Evolutionary conservation across 495 filamentous ascomycete genomes (phyloP).

Genomic region (Aspergillus avenaceus): DNA sequence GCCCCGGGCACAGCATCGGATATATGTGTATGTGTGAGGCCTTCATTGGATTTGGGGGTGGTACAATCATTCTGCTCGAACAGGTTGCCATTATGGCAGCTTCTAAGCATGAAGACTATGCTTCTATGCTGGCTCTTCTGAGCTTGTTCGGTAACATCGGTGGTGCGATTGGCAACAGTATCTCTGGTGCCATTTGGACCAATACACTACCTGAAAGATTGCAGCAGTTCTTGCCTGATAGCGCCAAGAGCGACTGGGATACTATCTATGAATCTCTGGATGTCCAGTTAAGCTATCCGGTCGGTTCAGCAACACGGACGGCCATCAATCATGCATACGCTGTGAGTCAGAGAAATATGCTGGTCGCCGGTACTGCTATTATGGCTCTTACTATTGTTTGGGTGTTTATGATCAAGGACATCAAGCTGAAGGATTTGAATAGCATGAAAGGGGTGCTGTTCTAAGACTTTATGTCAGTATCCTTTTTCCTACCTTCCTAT

Average conservation of each 20-base stretch:
- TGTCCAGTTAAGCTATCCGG: conserved; percentile 46
- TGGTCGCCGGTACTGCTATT: conserved; percentile 42
- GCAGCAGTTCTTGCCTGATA: conserved; percentile 49
- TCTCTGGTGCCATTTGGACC: conserved; percentile 65
- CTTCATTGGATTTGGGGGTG: conserved; percentile 60
- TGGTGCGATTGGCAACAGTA: conserved; percentile 56
- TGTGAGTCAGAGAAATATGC: conserved; percentile 48
- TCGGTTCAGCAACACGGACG: conserved; percentile 42
- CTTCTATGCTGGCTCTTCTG: conserved; percentile 60
- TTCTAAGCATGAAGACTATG: conserved; percentile 58
- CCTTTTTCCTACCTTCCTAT: too few species aligned
- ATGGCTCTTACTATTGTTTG: conserved; percentile 39
- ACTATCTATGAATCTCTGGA: conserved; percentile 49
- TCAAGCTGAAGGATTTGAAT: conserved; percentile 50
- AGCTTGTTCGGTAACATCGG: conserved; percentile 59
- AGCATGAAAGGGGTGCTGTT: not conserved
- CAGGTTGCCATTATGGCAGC: conserved; percentile 66
- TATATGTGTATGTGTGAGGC: conserved; percentile 69
- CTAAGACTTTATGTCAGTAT: too few species aligned
- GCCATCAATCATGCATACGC: conserved; percentile 56
- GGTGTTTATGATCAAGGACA: conserved; percentile 49
- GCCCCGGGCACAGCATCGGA: conserved; percentile 48
- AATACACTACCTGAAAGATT: conserved; percentile 53
- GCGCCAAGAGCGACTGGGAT: conserved; percentile 24
- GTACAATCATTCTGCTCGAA: conserved; percentile 54